These are phyloP conservation scores for Suillus decipiens DNA, from an alignment of 768 basidiomycete species.

Conservation along the genomic window DNA sequence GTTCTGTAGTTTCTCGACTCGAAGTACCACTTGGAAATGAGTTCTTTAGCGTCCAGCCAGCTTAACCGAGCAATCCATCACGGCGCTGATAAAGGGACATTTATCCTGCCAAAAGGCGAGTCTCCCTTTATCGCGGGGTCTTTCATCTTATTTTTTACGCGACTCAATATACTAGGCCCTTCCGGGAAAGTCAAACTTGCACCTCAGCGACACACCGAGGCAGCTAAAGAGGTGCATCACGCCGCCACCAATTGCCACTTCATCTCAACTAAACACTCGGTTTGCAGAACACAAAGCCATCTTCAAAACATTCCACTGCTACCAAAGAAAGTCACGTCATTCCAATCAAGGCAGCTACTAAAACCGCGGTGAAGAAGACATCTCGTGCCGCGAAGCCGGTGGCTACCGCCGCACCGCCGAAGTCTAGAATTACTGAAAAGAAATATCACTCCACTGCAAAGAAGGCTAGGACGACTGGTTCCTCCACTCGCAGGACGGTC, in stretches of 20 bases:
- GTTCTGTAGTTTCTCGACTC: conserved; percentile 51
- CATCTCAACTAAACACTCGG: neutral
- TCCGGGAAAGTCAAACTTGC: conserved; percentile 31
- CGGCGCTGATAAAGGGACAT: conserved; percentile 52
- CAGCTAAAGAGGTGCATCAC: conserved; percentile 19
- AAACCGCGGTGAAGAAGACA: conserved; percentile 9
- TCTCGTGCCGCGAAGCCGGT: conserved; percentile 2
- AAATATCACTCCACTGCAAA: conserved; percentile 30
- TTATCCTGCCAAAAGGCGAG: conserved; percentile 58
- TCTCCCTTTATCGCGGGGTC: neutral
- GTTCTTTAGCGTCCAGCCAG: conserved; percentile 43
- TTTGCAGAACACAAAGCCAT: conserved; percentile 19
- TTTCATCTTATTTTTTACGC: neutral
- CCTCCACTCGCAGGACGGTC: conserved; percentile 14
- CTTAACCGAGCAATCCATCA: conserved; percentile 56
- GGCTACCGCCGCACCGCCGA: conserved; percentile 4
- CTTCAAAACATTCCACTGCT: neutral
- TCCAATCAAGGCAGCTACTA: conserved; percentile 3
- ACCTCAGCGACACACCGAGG: conserved; percentile 15
- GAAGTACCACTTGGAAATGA: conserved; percentile 52
- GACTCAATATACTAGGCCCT: conserved; percentile 18
- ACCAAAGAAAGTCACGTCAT: conserved; percentile 2
- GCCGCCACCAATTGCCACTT: neutral
- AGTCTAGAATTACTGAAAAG: conserved; percentile 12
- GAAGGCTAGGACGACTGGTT: conserved; percentile 20